phyloP scores from a whole-genome alignment of 441 rosid species.

The Brassica hybrid region DNA sequence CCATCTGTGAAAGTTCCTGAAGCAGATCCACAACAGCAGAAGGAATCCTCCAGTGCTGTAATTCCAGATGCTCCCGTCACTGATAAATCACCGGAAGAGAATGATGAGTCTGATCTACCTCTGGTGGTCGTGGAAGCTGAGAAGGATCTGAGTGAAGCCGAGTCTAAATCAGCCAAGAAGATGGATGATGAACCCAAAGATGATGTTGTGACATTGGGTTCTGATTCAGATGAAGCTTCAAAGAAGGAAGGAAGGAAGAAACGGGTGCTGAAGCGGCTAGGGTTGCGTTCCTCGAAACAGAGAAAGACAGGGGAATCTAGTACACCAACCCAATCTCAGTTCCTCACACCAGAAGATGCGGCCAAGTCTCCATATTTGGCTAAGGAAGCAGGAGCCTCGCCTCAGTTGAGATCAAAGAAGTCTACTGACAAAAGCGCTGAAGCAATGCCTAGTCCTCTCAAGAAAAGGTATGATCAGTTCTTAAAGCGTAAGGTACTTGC shows the following conservation, averaged over 20 bases:
- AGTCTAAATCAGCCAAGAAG: not conserved
- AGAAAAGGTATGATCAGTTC: not conserved
- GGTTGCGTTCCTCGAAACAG: not conserved
- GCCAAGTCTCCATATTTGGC: not conserved
- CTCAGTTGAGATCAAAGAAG: no score
- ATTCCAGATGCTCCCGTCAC: no score
- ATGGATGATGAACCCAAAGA: not conserved
- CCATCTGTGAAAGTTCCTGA: no score
- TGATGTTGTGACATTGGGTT: not conserved
- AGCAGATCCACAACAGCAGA: no score
- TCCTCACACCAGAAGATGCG: not conserved
- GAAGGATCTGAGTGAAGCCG: not conserved
- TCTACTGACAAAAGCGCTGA: no score
- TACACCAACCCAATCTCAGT: not conserved
- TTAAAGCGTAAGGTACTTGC: not conserved
- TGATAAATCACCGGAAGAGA: no score
- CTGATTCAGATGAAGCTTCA: not conserved
- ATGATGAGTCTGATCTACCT: no score
- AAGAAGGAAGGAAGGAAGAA: not conserved
- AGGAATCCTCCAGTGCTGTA: no score
- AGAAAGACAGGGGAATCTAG: not conserved
- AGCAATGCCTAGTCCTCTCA: not conserved
- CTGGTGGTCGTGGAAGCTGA: no score
- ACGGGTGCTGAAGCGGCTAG: not conserved
- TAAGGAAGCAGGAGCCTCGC: no score